Conservation (phyloP, 345 rosid genomes). For the Hirschfeldia incana region DNA sequence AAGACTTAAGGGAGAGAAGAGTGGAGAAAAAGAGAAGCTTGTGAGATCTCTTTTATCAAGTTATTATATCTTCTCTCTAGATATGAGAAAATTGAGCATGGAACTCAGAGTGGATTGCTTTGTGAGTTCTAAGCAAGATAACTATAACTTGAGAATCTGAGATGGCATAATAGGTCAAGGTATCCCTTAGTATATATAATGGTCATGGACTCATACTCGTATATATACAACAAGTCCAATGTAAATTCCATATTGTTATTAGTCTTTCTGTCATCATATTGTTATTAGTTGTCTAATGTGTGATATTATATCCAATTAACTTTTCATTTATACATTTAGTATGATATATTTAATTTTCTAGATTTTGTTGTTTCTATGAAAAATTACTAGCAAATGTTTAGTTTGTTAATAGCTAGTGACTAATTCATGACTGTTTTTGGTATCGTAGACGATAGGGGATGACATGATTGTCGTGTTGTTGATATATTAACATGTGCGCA, state of each 20-base stretch:
- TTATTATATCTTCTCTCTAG: constrained; percentile 11
- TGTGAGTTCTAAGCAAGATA: constrained; percentile 27
- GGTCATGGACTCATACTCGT: background rate
- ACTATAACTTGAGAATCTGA: constrained; percentile 24
- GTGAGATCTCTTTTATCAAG: constrained; percentile 51
- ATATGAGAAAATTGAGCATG: constrained; percentile 23
- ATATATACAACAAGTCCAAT: background rate
- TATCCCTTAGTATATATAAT: constrained; percentile 12
- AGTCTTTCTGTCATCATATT: background rate
- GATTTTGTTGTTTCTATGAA: background rate
- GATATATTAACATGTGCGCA: background rate
- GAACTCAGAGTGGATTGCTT: constrained; percentile 23
- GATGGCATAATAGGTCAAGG: constrained; percentile 21
- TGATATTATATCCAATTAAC: background rate
- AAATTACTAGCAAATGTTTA: background rate
- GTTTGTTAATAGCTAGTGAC: background rate
- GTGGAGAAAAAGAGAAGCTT: constrained; percentile 45
- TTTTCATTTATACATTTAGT: background rate
- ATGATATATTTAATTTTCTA: background rate
- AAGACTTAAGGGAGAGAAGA: constrained; percentile 54
- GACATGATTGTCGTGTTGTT: background rate
- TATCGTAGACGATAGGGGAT: background rate
- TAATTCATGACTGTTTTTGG: background rate
- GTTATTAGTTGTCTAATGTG: background rate
- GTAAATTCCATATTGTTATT: background rate